Evolutionary conservation across 441 rosid species (phyloP).

Genomic region (California macrophylla): DNA sequence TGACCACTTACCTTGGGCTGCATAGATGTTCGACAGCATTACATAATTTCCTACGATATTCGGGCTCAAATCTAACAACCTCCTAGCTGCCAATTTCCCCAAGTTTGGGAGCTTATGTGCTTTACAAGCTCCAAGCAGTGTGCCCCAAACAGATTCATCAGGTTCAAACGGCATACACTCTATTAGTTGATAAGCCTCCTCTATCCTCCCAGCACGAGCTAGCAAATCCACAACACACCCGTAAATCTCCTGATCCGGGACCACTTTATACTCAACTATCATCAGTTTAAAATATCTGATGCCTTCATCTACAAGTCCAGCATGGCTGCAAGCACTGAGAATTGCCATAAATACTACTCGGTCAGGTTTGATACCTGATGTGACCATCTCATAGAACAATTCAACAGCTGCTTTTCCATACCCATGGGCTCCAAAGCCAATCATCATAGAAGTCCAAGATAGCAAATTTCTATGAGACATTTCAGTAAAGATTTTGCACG

Average conservation of each 20-base stretch:
- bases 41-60: constrained; percentile 52
- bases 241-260: constrained; percentile 53
- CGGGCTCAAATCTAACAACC: constrained; percentile 51
- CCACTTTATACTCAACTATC: constrained; percentile 36
- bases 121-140: constrained; percentile 74
- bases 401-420: constrained; percentile 56
- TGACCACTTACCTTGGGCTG: constrained; percentile 69
- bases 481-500: constrained; percentile 44
- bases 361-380: constrained; percentile 59
- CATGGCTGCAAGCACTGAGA: constrained; percentile 78
- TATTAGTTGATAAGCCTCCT: constrained; percentile 64
- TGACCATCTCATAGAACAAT: constrained; percentile 70
- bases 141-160: constrained; percentile 73
- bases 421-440: constrained; percentile 83
- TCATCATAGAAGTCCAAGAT: constrained; percentile 96
- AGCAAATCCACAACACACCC: constrained; percentile 83
- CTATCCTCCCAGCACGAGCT: constrained; percentile 74
- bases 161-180: constrained; percentile 61
- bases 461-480: constrained; percentile 45
- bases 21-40: constrained; percentile 61
- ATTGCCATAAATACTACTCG: constrained; percentile 72
- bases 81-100: constrained; percentile 58
- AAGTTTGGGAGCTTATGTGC: constrained; percentile 39
- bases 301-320: constrained; percentile 76
- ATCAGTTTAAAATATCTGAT: constrained; percentile 53